phyloP scores from a whole-genome alignment of 2,329 filamentous ascomycete species.

The Penicillium sp. region DNA sequence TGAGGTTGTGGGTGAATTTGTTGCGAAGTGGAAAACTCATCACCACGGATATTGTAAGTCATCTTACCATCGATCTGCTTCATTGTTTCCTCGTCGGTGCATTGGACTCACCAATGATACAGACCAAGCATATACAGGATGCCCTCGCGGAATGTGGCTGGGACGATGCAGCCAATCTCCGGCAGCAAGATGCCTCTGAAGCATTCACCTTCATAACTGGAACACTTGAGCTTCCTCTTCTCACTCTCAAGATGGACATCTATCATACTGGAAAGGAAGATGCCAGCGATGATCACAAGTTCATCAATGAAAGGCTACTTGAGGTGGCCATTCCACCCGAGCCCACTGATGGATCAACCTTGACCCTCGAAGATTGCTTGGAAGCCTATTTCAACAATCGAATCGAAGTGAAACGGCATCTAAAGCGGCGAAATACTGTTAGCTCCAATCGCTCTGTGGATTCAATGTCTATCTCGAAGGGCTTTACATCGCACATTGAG shows the following conservation, averaged over 20 bases:
- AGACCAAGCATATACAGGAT: slow-evolving; percentile 84
- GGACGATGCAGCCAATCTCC: slow-evolving; percentile 74
- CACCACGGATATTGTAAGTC: slow-evolving; percentile 74
- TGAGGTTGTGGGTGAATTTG: slow-evolving; percentile 93
- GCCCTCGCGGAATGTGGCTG: slow-evolving; percentile 85
- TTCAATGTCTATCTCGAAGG: slow-evolving; percentile 39
- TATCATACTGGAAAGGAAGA: slow-evolving; percentile 88
- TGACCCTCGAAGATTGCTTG: slow-evolving; percentile 87
- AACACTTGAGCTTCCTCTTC: slow-evolving; percentile 80
- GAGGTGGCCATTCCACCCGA: slow-evolving; percentile 88
- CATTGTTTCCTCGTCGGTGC: background rate
- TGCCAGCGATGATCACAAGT: slow-evolving; percentile 87
- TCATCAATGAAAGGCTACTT: slow-evolving; percentile 86
- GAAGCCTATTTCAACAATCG: slow-evolving; percentile 94
- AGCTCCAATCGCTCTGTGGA: slow-evolving; percentile 48
- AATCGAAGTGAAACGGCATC: slow-evolving; percentile 83
- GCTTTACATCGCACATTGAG: slow-evolving; percentile 46
- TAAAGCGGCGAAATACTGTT: slow-evolving; percentile 64
- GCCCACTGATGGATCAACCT: slow-evolving; percentile 65
- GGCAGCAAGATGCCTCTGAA: slow-evolving; percentile 94
- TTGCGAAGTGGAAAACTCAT: slow-evolving; percentile 83
- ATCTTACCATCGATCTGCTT: background rate
- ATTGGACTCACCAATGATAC: slow-evolving; percentile 3
- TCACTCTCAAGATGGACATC: slow-evolving; percentile 91
- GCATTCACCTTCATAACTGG: slow-evolving; percentile 95